Base-by-base conservation (phyloP, 1,139 yeast species). In the Keqinozyma sinolaborantium region DNA sequence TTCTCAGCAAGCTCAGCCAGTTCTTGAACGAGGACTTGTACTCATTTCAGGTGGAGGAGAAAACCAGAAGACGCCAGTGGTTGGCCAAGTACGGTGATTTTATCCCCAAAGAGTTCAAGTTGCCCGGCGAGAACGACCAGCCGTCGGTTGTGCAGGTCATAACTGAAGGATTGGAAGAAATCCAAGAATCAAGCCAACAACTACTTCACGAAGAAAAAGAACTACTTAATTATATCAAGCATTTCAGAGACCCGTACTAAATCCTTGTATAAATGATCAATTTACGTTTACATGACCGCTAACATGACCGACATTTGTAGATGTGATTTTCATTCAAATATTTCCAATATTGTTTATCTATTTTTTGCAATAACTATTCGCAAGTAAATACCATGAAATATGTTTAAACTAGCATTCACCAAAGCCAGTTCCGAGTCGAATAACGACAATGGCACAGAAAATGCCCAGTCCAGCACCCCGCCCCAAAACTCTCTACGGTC, bases 121-220 rank as follows among this genome's bases (percentile, higher is more conserved):
- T 69, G 4, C 73, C 73, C 0, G 73, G 72, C 1, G 71, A 63
- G 25, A 37, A 39, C 19, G 53, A 51, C 27, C 64, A 60, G 38
- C 74, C 74, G 1, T 41, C 53, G 2, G 59, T 68, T 15, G 62
- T 62, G 28, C 72, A 68, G 45, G 65, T 68, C 3, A 48, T 66
- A 16, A 68, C 74, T 10, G 71, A 68, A 31, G 73, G 73, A 0
- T 44, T 68, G 28, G 70, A 63, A 16, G 58, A 58, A 23, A 40
- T 60, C 5, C 60, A 60, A 8, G 51, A 47, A 24, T 35, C 40
- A 23, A 43, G 41, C 5, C 49, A 47, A 10, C 41, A 42, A 28
- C 10, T 18, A 18, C 21, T 18, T 10, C 37, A 36, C 2, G 51
- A 48, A 10, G 66, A 60, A 33, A 48, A 46, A 29, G 38, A 50